phyloP scores from a whole-genome alignment of 768 basidiomycete species.

The Gloeostereum incarnatum region DNA sequence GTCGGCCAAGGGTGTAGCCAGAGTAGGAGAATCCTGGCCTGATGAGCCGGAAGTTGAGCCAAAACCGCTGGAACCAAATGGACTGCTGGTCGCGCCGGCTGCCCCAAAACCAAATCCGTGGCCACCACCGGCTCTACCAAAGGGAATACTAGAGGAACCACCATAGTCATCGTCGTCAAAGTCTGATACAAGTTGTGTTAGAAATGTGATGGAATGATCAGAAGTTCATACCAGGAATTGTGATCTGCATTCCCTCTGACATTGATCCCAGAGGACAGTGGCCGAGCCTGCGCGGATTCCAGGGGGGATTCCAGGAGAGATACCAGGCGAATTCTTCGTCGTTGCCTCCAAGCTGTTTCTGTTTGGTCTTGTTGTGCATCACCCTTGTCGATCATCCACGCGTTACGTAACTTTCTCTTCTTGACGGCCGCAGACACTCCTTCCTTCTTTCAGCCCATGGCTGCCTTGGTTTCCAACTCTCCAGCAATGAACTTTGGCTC shows the following conservation, averaged over 20 bases:
- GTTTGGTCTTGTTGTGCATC: no score
- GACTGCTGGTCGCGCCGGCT: conserved; percentile 14
- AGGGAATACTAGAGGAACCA: conserved; percentile 51
- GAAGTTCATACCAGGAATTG: conserved; percentile 42
- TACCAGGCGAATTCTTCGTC: no score
- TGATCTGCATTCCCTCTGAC: conserved; percentile 47
- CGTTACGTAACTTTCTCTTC: no score
- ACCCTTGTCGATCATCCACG: no score
- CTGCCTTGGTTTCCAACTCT: no score
- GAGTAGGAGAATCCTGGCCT: conserved; percentile 60
- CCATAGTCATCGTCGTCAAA: conserved; percentile 70
- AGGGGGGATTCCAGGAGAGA: no score
- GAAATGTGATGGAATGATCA: conserved; percentile 2
- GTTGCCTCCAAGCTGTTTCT: no score
- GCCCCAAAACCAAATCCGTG: conserved; percentile 33
- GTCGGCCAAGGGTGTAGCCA: conserved; percentile 37
- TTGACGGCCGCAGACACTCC: no score
- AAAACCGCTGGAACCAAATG: conserved; percentile 20
- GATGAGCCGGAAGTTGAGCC: conserved; percentile 19
- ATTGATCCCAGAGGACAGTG: conserved; percentile 2
- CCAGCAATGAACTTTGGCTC: no score
- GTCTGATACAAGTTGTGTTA: conserved; percentile 31
- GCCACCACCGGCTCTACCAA: conserved; percentile 52
- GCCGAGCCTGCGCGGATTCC: not conserved
- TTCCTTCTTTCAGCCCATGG: no score